Evolutionary conservation across 1,284 basidiomycete genomes (phyloP).

Genomic region (Tylopilus sp.): DNA sequence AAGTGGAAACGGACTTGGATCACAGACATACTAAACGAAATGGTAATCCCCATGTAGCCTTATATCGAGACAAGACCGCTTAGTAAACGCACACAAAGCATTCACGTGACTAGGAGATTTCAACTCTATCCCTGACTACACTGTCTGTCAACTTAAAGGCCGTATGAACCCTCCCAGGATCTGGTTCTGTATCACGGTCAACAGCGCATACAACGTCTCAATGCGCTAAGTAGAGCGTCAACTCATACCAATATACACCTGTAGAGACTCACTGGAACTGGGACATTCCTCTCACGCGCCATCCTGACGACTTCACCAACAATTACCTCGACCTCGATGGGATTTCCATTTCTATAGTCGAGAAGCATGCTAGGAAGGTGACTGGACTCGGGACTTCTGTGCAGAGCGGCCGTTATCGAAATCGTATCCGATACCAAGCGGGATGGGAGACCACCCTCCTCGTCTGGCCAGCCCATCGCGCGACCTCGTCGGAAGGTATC

Average conservation of each 20-base stretch:
- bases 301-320: constrained; percentile 57
- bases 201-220: constrained; percentile 47
- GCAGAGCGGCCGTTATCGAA: constrained; percentile 37
- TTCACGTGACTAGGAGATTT: constrained; percentile 7
- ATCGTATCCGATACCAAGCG: constrained; percentile 41
- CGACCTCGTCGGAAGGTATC: constrained; percentile 33
- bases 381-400: constrained; percentile 41
- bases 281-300: constrained; percentile 44
- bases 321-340: constrained; percentile 66
- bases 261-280: constrained; percentile 47
- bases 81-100: no score
- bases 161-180: constrained; percentile 33
- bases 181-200: constrained; percentile 52
- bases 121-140: background rate
- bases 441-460: constrained; percentile 42
- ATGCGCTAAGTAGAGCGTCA: constrained; percentile 37
- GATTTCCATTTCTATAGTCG: constrained; percentile 49
- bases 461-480: constrained; percentile 48
- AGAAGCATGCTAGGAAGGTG: constrained; percentile 62
- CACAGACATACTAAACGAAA: background rate
- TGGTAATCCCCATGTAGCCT: background rate
- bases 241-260: background rate
- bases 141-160: background rate
- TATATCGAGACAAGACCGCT: background rate
- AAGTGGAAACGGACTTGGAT: background rate